Conservation (phyloP, 192 early-diverging fungal genomes). For the Radiomyces spectabilis region DNA sequence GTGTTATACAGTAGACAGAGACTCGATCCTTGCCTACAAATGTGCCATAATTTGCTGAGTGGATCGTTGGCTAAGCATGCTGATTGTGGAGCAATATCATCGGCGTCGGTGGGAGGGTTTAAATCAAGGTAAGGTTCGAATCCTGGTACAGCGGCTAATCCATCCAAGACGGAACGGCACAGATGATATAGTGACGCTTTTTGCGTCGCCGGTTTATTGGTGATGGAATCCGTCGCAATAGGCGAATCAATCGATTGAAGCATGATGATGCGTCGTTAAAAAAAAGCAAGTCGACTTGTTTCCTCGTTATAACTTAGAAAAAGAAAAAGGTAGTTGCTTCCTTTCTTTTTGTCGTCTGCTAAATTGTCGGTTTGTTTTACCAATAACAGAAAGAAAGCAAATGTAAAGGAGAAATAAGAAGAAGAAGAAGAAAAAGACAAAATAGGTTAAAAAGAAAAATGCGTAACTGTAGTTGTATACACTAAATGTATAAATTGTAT, state of each 20-base stretch:
- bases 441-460: constrained; percentile 2
- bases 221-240: constrained; percentile 25
- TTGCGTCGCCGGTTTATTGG: constrained; percentile 43
- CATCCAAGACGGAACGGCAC: constrained; percentile 60
- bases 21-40: constrained; percentile 65
- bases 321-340: not conserved
- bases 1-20: constrained; percentile 71
- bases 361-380: no score
- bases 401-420: not conserved
- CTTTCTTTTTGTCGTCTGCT: no score
- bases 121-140: constrained; percentile 55
- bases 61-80: constrained; percentile 45
- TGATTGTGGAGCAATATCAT: constrained; percentile 16
- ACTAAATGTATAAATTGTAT: no score
- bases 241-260: constrained; percentile 26
- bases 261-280: not conserved
- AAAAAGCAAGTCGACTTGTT: not conserved
- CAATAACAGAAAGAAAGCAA: constrained; percentile 1
- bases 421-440: constrained; percentile 1
- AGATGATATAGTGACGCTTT: constrained; percentile 65
- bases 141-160: constrained; percentile 57
- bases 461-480: no score
- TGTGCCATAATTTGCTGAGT: constrained; percentile 65
- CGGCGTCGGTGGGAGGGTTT: constrained; percentile 30
- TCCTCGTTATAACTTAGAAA: no score